Evolutionary conservation across 148 eudicot species (phyloP), one percentile per base, ranked within the genome.

Genomic region (Drosera capensis): DNA sequence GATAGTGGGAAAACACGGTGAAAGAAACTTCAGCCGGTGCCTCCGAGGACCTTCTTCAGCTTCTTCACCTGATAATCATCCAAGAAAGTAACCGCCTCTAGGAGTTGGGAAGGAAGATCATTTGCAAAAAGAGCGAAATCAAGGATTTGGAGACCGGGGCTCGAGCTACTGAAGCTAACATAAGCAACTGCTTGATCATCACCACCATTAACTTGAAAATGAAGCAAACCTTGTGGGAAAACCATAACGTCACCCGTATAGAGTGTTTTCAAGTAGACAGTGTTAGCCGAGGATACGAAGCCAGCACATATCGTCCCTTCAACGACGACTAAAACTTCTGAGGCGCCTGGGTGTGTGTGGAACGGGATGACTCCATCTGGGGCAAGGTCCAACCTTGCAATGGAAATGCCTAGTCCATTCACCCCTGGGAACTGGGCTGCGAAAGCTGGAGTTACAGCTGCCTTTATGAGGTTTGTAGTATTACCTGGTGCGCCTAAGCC

Each of bases 391-490:
- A 51, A 24, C 0, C 62, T 52, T 1, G 49, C 68, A 3, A 53
- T 36, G 39, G 68, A 64, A 25, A 64, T 51, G 24, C 63, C 63
- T 7, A 64, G 57, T n/a, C n/a, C n/a, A n/a, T n/a, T n/a, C n/a
- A n/a, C n/a, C n/a, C n/a, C n/a, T n/a, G n/a, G n/a, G n/a, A n/a
- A n/a, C n/a, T n/a, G n/a, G n/a, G n/a, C n/a, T n/a, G n/a, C n/a
- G n/a, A n/a, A n/a, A n/a, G n/a, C n/a, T n/a, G n/a, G n/a, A n/a
- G n/a, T n/a, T n/a, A n/a, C n/a, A n/a, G n/a, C n/a, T n/a, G n/a
- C n/a, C n/a, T n/a, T n/a, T n/a, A n/a, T n/a, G n/a, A n/a, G n/a
- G n/a, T n/a, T n/a, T n/a, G n/a, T n/a, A n/a, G n/a, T n/a, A n/a
- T n/a, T n/a, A n/a, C n/a, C n/a, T n/a, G n/a, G n/a, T n/a, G n/a